Conservation (phyloP, 306 rosid species). For the Castanea crenata region DNA sequence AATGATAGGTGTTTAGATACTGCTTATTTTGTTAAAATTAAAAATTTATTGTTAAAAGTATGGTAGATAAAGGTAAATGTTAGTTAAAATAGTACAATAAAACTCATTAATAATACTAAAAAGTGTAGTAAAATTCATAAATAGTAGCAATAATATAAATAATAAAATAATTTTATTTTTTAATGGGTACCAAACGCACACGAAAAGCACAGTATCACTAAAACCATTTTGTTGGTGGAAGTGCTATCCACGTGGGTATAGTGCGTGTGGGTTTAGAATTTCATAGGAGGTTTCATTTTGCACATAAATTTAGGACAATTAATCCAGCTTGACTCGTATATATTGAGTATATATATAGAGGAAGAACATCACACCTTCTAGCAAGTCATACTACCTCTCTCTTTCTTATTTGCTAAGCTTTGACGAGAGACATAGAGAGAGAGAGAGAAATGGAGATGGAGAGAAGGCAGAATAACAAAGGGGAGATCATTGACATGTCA, state of each 20-base stretch:
- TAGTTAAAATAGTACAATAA: too few relatives aligned
- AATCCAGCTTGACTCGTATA: too few relatives aligned
- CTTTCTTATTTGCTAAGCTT: not conserved
- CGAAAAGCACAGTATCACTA: not conserved
- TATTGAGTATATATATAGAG: too few relatives aligned
- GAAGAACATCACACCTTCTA: not conserved
- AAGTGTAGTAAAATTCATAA: too few relatives aligned
- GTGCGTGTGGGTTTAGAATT: constrained; percentile 26
- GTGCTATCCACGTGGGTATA: constrained; percentile 36
- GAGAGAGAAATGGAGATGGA: not conserved
- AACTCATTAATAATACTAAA: too few relatives aligned
- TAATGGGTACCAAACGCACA: too few relatives aligned
- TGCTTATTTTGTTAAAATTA: too few relatives aligned
- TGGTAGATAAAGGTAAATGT: too few relatives aligned
- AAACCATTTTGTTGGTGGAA: constrained; percentile 16
- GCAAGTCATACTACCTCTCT: not conserved
- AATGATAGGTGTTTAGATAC: too few relatives aligned
- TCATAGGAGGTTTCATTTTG: not conserved
- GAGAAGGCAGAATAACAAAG: constrained; percentile 21
- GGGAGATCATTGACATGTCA: constrained; percentile 23
- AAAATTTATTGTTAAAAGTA: too few relatives aligned
- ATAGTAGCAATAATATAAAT: too few relatives aligned
- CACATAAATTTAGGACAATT: constrained; percentile 26
- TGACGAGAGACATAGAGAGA: not conserved
- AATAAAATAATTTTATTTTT: too few relatives aligned